These are phyloP conservation scores for Heritiera littoralis DNA, from an alignment of 345 rosid species.

Conservation along the genomic window DNA sequence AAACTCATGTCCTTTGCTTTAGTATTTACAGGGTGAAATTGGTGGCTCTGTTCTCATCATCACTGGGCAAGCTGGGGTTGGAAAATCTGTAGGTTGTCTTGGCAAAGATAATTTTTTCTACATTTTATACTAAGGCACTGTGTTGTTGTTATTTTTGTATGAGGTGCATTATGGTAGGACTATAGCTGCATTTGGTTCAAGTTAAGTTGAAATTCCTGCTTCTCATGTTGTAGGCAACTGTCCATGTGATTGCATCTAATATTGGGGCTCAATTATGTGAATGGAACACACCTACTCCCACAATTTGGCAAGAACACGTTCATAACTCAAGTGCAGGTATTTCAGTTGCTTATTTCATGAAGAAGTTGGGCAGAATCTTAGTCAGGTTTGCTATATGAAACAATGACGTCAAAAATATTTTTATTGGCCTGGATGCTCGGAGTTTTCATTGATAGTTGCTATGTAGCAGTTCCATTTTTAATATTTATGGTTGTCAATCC, in stretches of 20 bases:
- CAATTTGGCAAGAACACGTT: constrained; percentile 85
- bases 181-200: background rate
- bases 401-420: background rate
- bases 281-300: constrained; percentile 95
- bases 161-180: background rate
- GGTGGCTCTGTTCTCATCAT: constrained; percentile 56
- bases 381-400: constrained; percentile 11
- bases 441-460: background rate
- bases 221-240: constrained; percentile 52
- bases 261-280: constrained; percentile 75
- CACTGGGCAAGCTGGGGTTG: constrained; percentile 88
- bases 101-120: background rate
- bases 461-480: background rate
- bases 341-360: constrained; percentile 18
- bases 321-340: constrained; percentile 72
- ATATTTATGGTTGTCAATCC: background rate
- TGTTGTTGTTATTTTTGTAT: constrained; percentile 5
- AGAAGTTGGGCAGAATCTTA: constrained; percentile 14
- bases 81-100: constrained; percentile 74
- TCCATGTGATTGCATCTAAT: constrained; percentile 67
- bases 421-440: background rate
- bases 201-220: constrained; percentile 10
- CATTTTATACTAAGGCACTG: background rate
- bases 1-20: constrained; percentile 20
- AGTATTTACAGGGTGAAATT: constrained; percentile 40